Evolutionary conservation across 805 yeast genomes (phyloP), one percentile per base, ranked within the genome.

Genomic region (Scheffersomyces amazonensis): DNA sequence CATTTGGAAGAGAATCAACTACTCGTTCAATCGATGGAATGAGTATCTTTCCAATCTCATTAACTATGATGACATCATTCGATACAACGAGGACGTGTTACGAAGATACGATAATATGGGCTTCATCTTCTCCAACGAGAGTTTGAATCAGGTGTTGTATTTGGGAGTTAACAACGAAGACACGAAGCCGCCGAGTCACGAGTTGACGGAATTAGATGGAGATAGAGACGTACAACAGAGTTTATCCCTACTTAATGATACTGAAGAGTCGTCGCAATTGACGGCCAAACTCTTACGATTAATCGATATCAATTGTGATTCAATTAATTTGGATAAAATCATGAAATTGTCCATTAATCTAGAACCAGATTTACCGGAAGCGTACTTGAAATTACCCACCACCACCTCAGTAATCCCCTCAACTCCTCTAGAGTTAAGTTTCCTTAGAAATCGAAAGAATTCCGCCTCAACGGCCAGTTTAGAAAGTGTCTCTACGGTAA

Each of bases 1-100:
- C 32, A 76, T 81, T 42, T 76, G 87, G 46, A 81, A 76, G 48
- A 73, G 87, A 35, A 78, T 89, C 3, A 73, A 77, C 41, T 80
- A 81, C 37, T 83, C 95, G 0, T 80, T 88, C 52, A 78, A 73
- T 39, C 79, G 93, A 53, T 91, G 98, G 98, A 78, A 81, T 46
- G 86, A 79, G 30, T 87, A 84, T 56, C 60, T 83, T 32, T 60
- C 63, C 15, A 67, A 68, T 33, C 69, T 80, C 27, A 54, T 65
- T 15, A 75, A 80, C 47, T 66, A 66, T 24, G 63, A 62, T 10
- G 64, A 62, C 18, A 55, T 66, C 19, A 66, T 69, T 29, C 51
- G 55, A 31, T 68, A 64, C 41, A 69, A 69, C 45, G 65, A 63
- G 31, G 68, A 65, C 39, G 66, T 69, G 4, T 54, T 69, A 42